Evolutionary conservation across 1,284 basidiomycete genomes (phyloP).

Genomic region (Irpex sp.): DNA sequence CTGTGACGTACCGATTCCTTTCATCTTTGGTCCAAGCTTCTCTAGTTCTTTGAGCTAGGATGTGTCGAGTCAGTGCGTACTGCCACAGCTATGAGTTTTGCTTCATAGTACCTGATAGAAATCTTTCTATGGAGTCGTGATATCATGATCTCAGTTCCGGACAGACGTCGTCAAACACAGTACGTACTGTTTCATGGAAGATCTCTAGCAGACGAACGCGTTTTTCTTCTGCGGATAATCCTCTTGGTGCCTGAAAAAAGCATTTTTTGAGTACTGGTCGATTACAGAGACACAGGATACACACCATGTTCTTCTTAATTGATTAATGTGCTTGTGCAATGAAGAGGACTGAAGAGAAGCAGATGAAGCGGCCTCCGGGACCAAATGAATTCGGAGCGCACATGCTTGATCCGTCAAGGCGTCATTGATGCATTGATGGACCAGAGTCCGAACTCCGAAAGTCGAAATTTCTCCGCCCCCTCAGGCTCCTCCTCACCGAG

Average conservation of each 20-base stretch:
- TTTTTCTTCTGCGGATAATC: conserved; percentile 77
- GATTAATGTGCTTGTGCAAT: too few species aligned
- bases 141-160: not conserved
- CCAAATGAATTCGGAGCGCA: too few species aligned
- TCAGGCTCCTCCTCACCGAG: too few species aligned
- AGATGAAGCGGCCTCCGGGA: too few species aligned
- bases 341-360: too few species aligned
- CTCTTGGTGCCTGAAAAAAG: conserved; percentile 59
- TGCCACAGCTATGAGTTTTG: too few species aligned
- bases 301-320: too few species aligned
- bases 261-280: not conserved
- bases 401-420: too few species aligned
- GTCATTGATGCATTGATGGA: too few species aligned
- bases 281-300: too few species aligned
- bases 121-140: conserved; percentile 55
- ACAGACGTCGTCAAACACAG: not conserved
- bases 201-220: conserved; percentile 78
- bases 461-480: not conserved
- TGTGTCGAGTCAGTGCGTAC: not conserved
- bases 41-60: conserved; percentile 80
- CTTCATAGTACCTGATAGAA: conserved; percentile 78
- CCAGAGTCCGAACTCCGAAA: too few species aligned
- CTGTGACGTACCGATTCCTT: conserved; percentile 67
- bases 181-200: conserved; percentile 78
- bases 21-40: conserved; percentile 77